Conservation (phyloP, 192 early-diverging fungal genomes). For the Jimgerdemannia lactiflua region DNA sequence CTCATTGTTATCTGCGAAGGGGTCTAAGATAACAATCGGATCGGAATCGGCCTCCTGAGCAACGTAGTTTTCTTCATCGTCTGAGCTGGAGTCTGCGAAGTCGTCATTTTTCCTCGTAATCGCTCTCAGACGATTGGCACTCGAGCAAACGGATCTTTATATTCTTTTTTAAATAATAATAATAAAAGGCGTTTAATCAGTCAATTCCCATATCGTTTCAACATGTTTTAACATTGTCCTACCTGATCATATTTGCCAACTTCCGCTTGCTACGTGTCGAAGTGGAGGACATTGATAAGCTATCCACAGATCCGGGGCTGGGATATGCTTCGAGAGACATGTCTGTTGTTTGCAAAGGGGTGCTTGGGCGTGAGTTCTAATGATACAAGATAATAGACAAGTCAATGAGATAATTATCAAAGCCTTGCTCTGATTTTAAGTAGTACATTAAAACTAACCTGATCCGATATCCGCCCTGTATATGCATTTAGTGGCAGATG, state of each 20-base stretch:
- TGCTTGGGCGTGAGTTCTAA: too few relatives aligned
- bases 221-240: background rate
- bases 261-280: conserved; percentile 9
- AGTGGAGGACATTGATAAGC: background rate
- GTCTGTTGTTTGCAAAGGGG: too few relatives aligned
- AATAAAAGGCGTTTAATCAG: conserved; percentile 1
- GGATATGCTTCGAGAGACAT: too few relatives aligned
- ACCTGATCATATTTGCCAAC: conserved; percentile 8
- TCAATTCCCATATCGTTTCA: conserved; percentile 1
- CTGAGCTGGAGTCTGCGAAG: background rate
- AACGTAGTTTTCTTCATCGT: background rate
- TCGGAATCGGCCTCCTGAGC: background rate
- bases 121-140: conserved; percentile 12
- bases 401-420: too few relatives aligned
- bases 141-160: conserved; percentile 11
- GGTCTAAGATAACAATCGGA: background rate
- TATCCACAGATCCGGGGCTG: background rate
- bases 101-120: conserved; percentile 9
- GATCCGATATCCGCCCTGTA: too few relatives aligned
- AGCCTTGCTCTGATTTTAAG: too few relatives aligned
- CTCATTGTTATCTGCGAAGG: background rate
- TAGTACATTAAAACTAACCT: too few relatives aligned
- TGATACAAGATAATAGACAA: too few relatives aligned
- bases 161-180: conserved; percentile 9
- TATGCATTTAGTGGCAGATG: too few relatives aligned